Evolutionary conservation across 345 rosid species (phyloP).

Genomic region (Adansonia digitata): DNA sequence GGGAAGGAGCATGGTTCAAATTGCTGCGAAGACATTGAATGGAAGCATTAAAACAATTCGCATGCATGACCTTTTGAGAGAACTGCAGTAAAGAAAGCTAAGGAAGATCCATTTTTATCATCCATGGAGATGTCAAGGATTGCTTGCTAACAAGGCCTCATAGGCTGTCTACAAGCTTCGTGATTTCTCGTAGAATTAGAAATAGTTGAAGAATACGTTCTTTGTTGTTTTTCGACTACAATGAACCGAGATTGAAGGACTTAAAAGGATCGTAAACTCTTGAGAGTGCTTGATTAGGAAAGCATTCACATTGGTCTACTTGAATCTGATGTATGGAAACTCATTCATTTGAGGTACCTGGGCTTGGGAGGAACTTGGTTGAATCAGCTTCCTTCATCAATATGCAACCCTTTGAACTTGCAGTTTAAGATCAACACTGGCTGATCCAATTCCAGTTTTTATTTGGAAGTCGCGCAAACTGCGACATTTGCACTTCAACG

Average conservation of each 20-base stretch:
- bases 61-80: conserved; percentile 16
- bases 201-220: conserved; percentile 5
- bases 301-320: background rate
- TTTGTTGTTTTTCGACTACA: conserved; percentile 9
- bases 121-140: conserved; percentile 4
- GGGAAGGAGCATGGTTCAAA: conserved; percentile 23
- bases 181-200: background rate
- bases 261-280: background rate
- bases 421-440: conserved; percentile 17
- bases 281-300: conserved; percentile 15
- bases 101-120: conserved; percentile 11
- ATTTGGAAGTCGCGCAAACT: conserved; percentile 14
- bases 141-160: background rate
- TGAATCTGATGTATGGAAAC: conserved; percentile 5
- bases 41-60: conserved; percentile 13
- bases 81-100: conserved; percentile 14
- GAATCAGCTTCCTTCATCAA: too few species aligned
- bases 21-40: conserved; percentile 3
- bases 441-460: conserved; percentile 3
- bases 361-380: conserved; percentile 14
- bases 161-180: conserved; percentile 7
- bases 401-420: too few species aligned
- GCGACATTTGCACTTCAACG: conserved; percentile 12
- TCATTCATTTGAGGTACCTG: conserved; percentile 20
- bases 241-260: background rate